Evolutionary conservation across 805 yeast species (phyloP), one percentile per base, ranked within the genome.

Genomic region (Ogataea angusta): DNA sequence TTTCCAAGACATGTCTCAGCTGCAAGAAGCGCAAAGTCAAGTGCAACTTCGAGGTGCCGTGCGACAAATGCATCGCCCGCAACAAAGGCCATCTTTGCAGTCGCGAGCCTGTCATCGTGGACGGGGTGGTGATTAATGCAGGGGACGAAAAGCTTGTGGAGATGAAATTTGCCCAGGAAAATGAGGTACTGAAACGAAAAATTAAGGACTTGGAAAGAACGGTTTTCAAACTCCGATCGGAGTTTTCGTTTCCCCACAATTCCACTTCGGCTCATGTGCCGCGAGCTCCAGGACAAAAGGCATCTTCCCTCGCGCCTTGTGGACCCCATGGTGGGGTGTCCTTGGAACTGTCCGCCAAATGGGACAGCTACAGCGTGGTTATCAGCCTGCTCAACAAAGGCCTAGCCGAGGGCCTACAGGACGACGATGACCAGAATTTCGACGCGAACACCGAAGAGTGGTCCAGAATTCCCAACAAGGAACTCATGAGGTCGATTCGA

Each of bases 21-120:
- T 74, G 80, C 51, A 60, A 73, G 30, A 63, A 60, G 43, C 57
- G 75, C 23, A 73, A 74, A 52, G 71, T 70, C 38, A 73, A 70
- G 46, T 74, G 80, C 51, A 69, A 74, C 49, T 70, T 73, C 13
- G 62, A 62, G 22, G 58, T 59, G 18, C 79, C 80, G 1, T 74
- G 80, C 47, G 63, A 67, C 26, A 62, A 64, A 12, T 72, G 80
- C 43, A 59, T 63, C 12, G 49, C 53, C 7, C 47, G 67, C 39
- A 58, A 60, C 30, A 45, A 53, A 31, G 65, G 55, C 3, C 60
- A 56, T 41, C 30, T 54, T 13, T 65, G 70, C 43, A 42, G 55
- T 6, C 48, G 64, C 35, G 70, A 65, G 42, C 60, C 62, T 2
- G 54, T 63, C 2, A 49, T 64, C 1, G 63, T 63, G 12, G 64